phyloP scores from a whole-genome alignment of 805 yeast genomes.

The Nakazawaea sp. region DNA sequence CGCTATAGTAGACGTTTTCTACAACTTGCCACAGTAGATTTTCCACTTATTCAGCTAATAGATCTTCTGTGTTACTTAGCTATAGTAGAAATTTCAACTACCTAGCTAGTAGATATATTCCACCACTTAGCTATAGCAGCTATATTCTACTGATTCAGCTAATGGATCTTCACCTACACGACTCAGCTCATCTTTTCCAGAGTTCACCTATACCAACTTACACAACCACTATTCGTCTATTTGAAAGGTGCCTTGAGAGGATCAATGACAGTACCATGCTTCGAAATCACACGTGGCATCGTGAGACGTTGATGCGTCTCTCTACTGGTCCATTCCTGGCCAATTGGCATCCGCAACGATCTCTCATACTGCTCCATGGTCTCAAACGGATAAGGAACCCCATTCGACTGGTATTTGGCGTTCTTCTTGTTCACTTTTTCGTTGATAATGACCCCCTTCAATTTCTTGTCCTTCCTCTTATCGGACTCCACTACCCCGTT shows the following conservation, averaged over 20 bases:
- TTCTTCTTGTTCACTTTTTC: conserved; percentile 82
- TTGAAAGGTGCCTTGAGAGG: conserved; percentile 86
- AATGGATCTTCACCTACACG: no score
- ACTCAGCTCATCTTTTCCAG: no score
- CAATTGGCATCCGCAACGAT: conserved; percentile 90
- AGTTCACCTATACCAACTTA: no score
- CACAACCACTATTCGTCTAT: conserved; percentile 17
- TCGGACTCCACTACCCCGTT: conserved; percentile 70
- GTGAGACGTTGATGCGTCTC: conserved; percentile 81
- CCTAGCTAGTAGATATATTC: no score
- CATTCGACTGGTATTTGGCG: conserved; percentile 74
- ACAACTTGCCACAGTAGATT: no score
- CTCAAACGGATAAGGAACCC: conserved; percentile 95
- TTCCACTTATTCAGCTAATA: no score
- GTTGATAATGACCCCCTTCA: conserved; percentile 81
- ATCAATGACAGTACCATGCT: conserved; percentile 85
- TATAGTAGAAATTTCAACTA: no score
- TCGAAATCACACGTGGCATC: conserved; percentile 81
- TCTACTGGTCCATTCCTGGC: conserved; percentile 93
- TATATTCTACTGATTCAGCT: no score
- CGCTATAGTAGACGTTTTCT: no score
- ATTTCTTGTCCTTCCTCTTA: conserved; percentile 70
- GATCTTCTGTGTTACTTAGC: no score
- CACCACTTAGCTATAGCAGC: no score
- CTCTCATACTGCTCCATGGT: conserved; percentile 92